Percentiles rank a stretch among this genome's conserved stretches.
phyloP scores from a whole-genome alignment of 2,329 filamentous ascomycete species.

The Metarhizium album region DNA sequence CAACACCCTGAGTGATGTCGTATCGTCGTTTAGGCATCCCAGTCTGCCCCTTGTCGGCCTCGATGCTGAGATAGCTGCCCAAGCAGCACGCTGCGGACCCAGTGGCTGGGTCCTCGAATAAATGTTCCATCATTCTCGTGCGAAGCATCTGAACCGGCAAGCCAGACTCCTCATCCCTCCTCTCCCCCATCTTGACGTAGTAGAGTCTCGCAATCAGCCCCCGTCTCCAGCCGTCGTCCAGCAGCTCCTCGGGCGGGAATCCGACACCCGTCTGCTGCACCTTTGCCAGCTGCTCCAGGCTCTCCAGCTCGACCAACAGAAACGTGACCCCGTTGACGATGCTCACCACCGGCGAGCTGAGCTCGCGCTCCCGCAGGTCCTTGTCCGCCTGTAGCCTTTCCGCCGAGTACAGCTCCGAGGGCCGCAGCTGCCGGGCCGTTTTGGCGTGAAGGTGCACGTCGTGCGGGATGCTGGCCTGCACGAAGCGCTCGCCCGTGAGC shows the following conservation, averaged over 20 bases:
- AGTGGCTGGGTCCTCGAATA: slow-evolving; percentile 49
- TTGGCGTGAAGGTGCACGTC: slow-evolving; percentile 49
- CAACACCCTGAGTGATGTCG: slow-evolving; percentile 52
- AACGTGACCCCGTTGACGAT: slow-evolving; percentile 69
- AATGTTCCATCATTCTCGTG: slow-evolving; percentile 47
- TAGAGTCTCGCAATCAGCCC: slow-evolving; percentile 48
- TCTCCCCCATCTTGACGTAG: slow-evolving; percentile 36
- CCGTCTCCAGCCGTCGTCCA: slow-evolving; percentile 45
- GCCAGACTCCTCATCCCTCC: slow-evolving; percentile 16
- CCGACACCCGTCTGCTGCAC: slow-evolving; percentile 23
- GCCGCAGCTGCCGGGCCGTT: slow-evolving; percentile 23
- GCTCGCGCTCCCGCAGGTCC: slow-evolving; percentile 24
- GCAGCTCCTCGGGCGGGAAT: slow-evolving; percentile 22
- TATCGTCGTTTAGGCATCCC: slow-evolving; percentile 29
- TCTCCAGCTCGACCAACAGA: slow-evolving; percentile 50
- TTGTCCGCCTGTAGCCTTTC: slow-evolving; percentile 18
- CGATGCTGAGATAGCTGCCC: slow-evolving; percentile 40
- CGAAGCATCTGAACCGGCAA: slow-evolving; percentile 29
- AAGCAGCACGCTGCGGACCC: slow-evolving; percentile 52
- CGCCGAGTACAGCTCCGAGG: slow-evolving; percentile 7
- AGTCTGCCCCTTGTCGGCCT: slow-evolving; percentile 21
- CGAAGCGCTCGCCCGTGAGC: slow-evolving; percentile 28
- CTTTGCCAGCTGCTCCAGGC: slow-evolving; percentile 44
- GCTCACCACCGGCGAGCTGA: slow-evolving; percentile 40
- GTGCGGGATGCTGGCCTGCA: slow-evolving; percentile 56